A percentile compares a stretch with the other conserved stretches of the same genome.
Evolutionary conservation across 179 eudicot species (phyloP).

Genomic region (Amaranthus tricolor): DNA sequence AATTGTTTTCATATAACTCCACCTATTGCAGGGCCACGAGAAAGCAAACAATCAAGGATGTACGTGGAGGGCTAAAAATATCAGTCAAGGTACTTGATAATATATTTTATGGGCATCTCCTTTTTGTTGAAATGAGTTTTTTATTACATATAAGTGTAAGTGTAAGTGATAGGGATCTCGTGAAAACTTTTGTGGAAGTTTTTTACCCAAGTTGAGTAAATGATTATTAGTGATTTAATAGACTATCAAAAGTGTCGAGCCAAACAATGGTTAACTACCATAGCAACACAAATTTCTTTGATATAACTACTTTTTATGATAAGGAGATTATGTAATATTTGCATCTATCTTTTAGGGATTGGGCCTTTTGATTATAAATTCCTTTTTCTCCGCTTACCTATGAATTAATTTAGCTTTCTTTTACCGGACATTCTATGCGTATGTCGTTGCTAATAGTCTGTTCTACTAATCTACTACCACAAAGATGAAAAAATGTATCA

Average conservation of each 20-base stretch:
- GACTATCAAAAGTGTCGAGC: neutral
- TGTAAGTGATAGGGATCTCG: neutral
- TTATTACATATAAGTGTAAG: no score
- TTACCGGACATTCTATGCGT: neutral
- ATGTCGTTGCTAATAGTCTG: no score
- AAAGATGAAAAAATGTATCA: neutral
- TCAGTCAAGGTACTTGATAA: slow-evolving; percentile 47
- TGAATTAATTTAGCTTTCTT: neutral
- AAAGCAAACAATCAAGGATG: slow-evolving; percentile 41
- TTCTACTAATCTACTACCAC: neutral
- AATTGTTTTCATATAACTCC: slow-evolving; percentile 12
- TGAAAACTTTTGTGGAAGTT: neutral
- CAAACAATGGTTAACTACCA: neutral
- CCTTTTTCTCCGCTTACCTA: neutral
- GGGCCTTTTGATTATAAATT: neutral
- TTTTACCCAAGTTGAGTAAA: neutral
- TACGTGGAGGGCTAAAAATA: slow-evolving; percentile 38
- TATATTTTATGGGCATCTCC: neutral
- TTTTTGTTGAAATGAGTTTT: neutral
- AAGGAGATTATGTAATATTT: neutral
- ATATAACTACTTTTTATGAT: neutral
- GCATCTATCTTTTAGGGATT: neutral
- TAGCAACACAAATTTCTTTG: neutral
- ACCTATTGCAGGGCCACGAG: slow-evolving; percentile 47
- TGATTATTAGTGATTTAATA: neutral